Base-by-base conservation (phyloP, 495 filamentous ascomycete genomes). In the Aspergillus panamensis region DNA sequence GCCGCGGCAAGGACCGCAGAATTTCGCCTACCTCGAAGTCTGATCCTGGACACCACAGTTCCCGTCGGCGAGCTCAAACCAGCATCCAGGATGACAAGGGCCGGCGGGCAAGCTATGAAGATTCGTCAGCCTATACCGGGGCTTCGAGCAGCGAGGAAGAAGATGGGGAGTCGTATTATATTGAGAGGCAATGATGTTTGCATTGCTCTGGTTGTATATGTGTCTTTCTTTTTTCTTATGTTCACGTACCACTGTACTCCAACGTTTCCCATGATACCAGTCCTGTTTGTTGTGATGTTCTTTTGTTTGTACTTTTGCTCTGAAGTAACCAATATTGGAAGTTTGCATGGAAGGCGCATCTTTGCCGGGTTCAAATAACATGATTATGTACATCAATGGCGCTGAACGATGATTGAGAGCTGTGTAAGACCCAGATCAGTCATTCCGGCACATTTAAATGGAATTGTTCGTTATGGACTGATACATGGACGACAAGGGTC, bases 1-100 rank as follows among this genome's bases (percentile, higher is more conserved):
- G 93, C 7, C 87, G 93, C 12, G 93, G 93, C 17, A 92, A 92
- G 70, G 87, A 94, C 69, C 82, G 91, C 45, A 65, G 72, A 21
- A 78, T 80, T 39, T 69, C 72, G 14, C 72, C 65, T 16, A 69
- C 68, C 8, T 68, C 66, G 12, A 65, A 66, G n/a, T 65, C 69
- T 6, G 60, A 59, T 31, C 44, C 51, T 1, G 53, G 54, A 17
- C 17, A 29, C 6, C 58, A 53, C 13, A 47, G 43, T 25, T 45
- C 42, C 4, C 40, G 59, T 3, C 62, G 63, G 62, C 63, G 66
- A 17, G 60, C 61, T 3, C 48, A 19, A 21, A 45, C 68, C 31
- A 64, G 64, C 17, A 67, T 62, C 3, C 64, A 67, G 19, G 71
- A 73, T 12, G 66, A 68, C 13, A 64, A 70, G 25, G 39, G 25